Evolutionary conservation across 208 protist species (phyloP), one percentile per base, ranked within the genome.

Genomic region (Leishmania aethiopica): DNA sequence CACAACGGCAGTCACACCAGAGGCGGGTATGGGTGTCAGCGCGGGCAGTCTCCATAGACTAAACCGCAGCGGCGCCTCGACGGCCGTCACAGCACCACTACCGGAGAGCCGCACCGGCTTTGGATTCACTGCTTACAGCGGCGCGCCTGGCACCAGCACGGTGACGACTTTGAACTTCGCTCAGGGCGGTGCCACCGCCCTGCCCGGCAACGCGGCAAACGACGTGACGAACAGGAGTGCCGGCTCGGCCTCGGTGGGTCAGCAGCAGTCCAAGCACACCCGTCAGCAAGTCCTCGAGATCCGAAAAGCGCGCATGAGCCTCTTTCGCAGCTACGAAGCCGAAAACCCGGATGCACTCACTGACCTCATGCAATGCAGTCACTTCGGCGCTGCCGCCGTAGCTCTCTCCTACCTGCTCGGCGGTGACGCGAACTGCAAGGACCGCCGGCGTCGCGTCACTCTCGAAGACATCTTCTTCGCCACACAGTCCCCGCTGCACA

Each of bases 401-500:
- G 93, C 89, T 40, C 85, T 98, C 62, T 96, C 92, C 1, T 96
- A 94, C 78, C 88, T 98, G 7, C 84, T 98, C 45, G 92, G 92
- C 25, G 94, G 94, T 45, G 84, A 88, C 55, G 86, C 89, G 45
- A 83, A 93, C 45, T 93, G 90, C 83, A 89, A 86, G 37, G 93
- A 98, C 77, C 90, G 93, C 49, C 89, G 92, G 32, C 87, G 90
- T 62, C 91, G 93, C 67, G 95, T 97, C 40, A 97, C 93, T 2
- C 85, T 98, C 40, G 93, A 98, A 80, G 95, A 98, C 85, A 95
- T 98, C 80, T 98, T 98, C 86, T 98, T 98, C 76, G 90, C 93
- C 7, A 91, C 92, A n/a, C 95, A 98, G 83, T 88, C 95, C 35
- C 95, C 95, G 17, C 88, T 98, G 22, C 92, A 97, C 85, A 92